Evolutionary conservation across 768 basidiomycete genomes (phyloP), one percentile per base, ranked within the genome.

Genomic region (Neoboletus brunneissimus): DNA sequence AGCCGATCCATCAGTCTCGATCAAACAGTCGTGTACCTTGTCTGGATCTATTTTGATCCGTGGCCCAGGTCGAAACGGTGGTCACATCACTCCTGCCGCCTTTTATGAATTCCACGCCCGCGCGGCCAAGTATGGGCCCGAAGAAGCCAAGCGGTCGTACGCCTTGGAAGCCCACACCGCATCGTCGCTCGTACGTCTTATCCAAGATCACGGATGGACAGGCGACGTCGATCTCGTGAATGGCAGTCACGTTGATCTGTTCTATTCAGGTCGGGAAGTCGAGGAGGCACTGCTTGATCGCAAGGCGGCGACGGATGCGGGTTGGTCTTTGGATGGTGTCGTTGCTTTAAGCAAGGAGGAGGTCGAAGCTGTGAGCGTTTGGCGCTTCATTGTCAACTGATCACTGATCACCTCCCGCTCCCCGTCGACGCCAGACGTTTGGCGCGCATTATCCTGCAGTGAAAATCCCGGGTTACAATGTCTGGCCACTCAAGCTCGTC

Each of bases 401-500:
- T 5, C 25, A 3, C 8, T 32, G 32, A 41, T 37, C 0, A 2
- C 31, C 35, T 37, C 12, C 16, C 22, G 0, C 34, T 29, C 12
- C 7, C 18, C 3, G 3, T 37, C 9, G 3, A 35, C n/a, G 27
- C 20, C 43, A 73, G 70, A 64, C 55, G 2, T 73, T 63, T 40
- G 73, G 72, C 38, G 71, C 81, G 0, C 68, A 72, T 6, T 81
- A 81, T 66, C 80, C 87, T 0, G 88, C 72, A 1, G 72, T 84
- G 34, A 74, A 74, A 46, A 71, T 72, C 22, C 80, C 78, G 1
- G 86, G 79, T 0, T 70, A 84, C 65, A 94, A 91, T 60, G 70
- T 92, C 27, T 93, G 86, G 85, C 89, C 89, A 0, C 79, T 86
- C 64, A 94, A 94, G 64, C 77, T 91, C n/a, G 88, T 91, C 50